These are phyloP conservation scores for Sugiyamaella paludigena DNA, from an alignment of 1,139 yeast genomes.

Conservation along the genomic window DNA sequence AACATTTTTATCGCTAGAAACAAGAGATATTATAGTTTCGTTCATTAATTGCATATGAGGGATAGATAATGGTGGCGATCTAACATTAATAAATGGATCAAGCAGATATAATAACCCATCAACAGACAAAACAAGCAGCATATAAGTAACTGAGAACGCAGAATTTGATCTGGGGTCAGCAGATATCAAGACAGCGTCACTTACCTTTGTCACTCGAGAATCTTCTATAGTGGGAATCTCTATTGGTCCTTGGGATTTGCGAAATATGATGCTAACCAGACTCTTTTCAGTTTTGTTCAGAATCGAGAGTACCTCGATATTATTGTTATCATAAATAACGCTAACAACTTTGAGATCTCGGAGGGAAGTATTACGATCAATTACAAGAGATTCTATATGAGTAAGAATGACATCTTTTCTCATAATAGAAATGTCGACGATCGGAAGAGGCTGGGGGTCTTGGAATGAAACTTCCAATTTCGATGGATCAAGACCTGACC, in stretches of 20 bases:
- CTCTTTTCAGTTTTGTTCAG: conserved; percentile 29
- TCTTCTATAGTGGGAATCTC: conserved; percentile 27
- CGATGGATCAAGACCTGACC: conserved; percentile 9
- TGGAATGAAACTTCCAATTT: conserved; percentile 9
- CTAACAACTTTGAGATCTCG: conserved; percentile 44
- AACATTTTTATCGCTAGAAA: conserved; percentile 19
- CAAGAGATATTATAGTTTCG: conserved; percentile 17
- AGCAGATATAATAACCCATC: conserved; percentile 45
- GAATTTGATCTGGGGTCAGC: background rate
- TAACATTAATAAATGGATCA: conserved; percentile 64
- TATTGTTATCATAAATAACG: conserved; percentile 49
- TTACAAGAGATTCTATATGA: conserved; percentile 47
- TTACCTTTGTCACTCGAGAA: conserved; percentile 24
- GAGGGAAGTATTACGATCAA: background rate
- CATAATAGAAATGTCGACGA: conserved; percentile 31
- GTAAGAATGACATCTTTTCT: conserved; percentile 69
- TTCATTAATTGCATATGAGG: conserved; percentile 15
- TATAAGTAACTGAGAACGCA: background rate
- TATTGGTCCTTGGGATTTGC: conserved; percentile 24
- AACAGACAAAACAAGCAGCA: conserved; percentile 24
- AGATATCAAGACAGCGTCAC: conserved; percentile 16
- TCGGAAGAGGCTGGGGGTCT: conserved; percentile 2
- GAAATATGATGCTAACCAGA: conserved; percentile 26
- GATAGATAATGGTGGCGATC: conserved; percentile 43
- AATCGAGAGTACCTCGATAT: conserved; percentile 58